Percentiles rank a stretch among this genome's conserved stretches.
phyloP scores from a whole-genome alignment of 352 stramenopile genomes.

The Aphanomyces invadans region DNA sequence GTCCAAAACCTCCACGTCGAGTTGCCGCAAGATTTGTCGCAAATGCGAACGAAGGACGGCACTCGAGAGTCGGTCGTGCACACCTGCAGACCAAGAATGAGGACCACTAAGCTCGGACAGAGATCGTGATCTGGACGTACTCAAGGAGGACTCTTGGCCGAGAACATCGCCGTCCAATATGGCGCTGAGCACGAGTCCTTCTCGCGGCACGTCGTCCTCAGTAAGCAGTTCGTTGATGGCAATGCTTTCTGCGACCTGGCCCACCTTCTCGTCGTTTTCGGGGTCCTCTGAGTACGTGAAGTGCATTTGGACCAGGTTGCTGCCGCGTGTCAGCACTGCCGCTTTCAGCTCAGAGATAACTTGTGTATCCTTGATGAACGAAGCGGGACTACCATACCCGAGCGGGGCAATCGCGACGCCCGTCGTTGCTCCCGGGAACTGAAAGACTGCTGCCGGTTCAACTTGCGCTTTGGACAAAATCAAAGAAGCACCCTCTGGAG shows the following conservation, averaged over 20 bases:
- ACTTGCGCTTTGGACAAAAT: neutral
- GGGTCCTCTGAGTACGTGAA: slow-evolving; percentile 6
- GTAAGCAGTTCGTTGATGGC: slow-evolving; percentile 44
- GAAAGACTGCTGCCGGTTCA: neutral
- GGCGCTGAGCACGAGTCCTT: slow-evolving; percentile 51
- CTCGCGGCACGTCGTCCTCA: slow-evolving; percentile 49
- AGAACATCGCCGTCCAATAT: slow-evolving; percentile 45
- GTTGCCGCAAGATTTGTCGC: slow-evolving; percentile 36
- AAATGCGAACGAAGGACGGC: slow-evolving; percentile 43
- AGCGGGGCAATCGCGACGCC: slow-evolving; percentile 3
- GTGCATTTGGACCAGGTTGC: slow-evolving; percentile 20
- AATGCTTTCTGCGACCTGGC: slow-evolving; percentile 5
- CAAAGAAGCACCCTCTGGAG: neutral
- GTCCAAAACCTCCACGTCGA: slow-evolving; percentile 57
- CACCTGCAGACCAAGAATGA: slow-evolving; percentile 22
- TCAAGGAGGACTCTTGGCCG: neutral
- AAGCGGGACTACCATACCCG: slow-evolving; percentile 9
- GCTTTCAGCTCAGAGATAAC: slow-evolving; percentile 15
- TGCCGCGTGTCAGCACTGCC: slow-evolving; percentile 1
- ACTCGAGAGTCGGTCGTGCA: slow-evolving; percentile 33
- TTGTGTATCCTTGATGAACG: slow-evolving; percentile 18
- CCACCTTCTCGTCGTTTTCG: neutral
- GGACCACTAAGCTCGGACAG: neutral
- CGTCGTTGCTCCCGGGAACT: neutral
- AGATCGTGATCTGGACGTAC: neutral